Evolutionary conservation across 352 stramenopile species (phyloP), one percentile per base, ranked within the genome.

Genomic region (Phytophthora europaea): DNA sequence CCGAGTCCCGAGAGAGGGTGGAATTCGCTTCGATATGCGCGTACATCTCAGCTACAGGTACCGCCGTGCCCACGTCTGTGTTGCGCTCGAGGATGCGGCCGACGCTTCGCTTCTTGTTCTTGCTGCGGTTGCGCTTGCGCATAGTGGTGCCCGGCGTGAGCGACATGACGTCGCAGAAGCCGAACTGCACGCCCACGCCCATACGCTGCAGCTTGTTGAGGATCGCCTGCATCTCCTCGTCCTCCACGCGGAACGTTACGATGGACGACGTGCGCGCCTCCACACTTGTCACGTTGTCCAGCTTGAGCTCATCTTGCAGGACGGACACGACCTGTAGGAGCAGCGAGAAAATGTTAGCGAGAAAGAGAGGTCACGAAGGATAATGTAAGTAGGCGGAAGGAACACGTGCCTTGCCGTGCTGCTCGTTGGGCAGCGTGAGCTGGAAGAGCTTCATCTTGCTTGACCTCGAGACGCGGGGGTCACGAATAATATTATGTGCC

Each of bases 101-200:
- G 23, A 92, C 83, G 48, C 81, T 81, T 36, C 84, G 83, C 67
- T 87, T 92, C 54, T 90, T 90, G 59, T 81, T 86, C 57, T 84
- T 80, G 34, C 59, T 72, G 52, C 48, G 64, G 61, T 69, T 80
- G 58, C 65, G 79, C 48, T 94, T 89, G 61, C 75, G 87, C 53
- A 96, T 90, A 52, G 87, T 93, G 16, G 89, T 96, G 60, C 89
- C 89, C 1, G 89, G 87, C 53, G 89, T 96, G 72, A 94, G 84
- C 62, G 86, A 94, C 89, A 96, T 96, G 79, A 96, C 89, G 65
- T 96, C 89, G 73, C 89, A 96, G 67, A 96, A 94, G 55, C 89
- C 89, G 63, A 94, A 96, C 70, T 94, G 84, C 36, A 96, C 88
- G 28, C 89, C 89, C 23, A 96, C 89, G 57, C 89, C 89, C 80